Conservation (phyloP, 495 filamentous ascomycete species). For the Hypoxylon cercidicola region DNA sequence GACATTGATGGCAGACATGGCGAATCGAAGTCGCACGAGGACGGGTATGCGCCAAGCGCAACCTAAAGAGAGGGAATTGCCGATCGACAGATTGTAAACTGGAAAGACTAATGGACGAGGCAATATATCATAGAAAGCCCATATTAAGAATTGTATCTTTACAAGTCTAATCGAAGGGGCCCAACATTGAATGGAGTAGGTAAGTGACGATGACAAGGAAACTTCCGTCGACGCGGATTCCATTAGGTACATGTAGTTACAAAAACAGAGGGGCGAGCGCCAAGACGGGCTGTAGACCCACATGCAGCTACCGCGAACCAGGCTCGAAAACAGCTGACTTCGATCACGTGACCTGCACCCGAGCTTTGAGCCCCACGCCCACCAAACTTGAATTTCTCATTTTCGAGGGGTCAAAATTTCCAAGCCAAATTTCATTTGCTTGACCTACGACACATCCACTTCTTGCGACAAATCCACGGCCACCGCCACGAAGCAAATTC, state of each 20-base stretch:
- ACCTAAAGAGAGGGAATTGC: constrained; percentile 13
- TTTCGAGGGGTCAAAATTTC: constrained; percentile 40
- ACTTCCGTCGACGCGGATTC: constrained; percentile 7
- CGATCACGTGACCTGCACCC: constrained; percentile 35
- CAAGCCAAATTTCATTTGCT: constrained; percentile 15
- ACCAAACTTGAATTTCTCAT: constrained; percentile 35
- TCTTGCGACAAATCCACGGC: constrained; percentile 27
- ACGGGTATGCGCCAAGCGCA: constrained; percentile 56
- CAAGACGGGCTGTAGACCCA: constrained; percentile 40
- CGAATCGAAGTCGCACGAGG: constrained; percentile 28
- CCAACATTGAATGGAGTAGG: not conserved
- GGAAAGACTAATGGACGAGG: not conserved
- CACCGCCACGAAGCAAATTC: constrained; percentile 21
- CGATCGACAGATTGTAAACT: constrained; percentile 43
- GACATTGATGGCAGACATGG: constrained; percentile 51
- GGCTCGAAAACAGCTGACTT: constrained; percentile 38
- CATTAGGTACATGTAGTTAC: not conserved
- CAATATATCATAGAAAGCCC: not conserved
- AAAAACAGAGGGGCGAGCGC: constrained; percentile 4
- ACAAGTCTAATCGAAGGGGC: too few relatives aligned
- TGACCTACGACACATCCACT: constrained; percentile 27
- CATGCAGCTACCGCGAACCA: constrained; percentile 51
- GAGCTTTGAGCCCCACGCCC: constrained; percentile 35
- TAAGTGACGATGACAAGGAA: not conserved
- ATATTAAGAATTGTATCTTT: too few relatives aligned